Conservation (phyloP, 78 protist genomes). For the Isochrysis galbana region DNA sequence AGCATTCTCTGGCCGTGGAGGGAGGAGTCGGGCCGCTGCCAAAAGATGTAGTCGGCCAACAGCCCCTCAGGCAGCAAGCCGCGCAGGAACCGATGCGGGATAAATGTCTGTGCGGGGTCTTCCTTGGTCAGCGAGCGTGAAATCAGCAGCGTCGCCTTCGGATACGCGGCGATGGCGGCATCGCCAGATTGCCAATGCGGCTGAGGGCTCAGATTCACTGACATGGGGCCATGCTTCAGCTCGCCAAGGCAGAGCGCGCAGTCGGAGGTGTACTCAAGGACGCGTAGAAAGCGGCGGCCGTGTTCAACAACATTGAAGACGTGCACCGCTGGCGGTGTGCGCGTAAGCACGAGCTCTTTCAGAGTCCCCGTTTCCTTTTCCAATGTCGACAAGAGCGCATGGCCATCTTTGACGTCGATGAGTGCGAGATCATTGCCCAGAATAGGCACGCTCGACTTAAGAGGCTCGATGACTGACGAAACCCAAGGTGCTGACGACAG, state of each 20-base stretch:
- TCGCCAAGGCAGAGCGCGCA: neutral
- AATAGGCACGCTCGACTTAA: neutral
- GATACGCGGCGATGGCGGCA: neutral
- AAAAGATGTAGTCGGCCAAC: neutral
- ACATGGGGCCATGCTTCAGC: neutral
- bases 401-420: neutral
- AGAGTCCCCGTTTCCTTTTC: neutral
- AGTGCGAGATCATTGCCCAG: neutral
- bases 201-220: neutral
- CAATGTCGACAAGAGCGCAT: neutral
- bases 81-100: conserved; percentile 40
- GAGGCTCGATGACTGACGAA: neutral
- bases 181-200: neutral
- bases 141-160: neutral
- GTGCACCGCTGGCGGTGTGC: conserved; percentile 18
- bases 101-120: neutral
- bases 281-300: conserved; percentile 58
- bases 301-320: conserved; percentile 35
- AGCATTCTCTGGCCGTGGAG: neutral
- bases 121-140: neutral
- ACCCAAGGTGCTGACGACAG: neutral
- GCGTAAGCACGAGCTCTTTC: conserved; percentile 20
- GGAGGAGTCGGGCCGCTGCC: conserved; percentile 26
- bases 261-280: conserved; percentile 47
- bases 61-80: conserved; percentile 55